Evolutionary conservation across 768 basidiomycete genomes (phyloP).

Genomic region (Gloeopeniophorella convolvens): DNA sequence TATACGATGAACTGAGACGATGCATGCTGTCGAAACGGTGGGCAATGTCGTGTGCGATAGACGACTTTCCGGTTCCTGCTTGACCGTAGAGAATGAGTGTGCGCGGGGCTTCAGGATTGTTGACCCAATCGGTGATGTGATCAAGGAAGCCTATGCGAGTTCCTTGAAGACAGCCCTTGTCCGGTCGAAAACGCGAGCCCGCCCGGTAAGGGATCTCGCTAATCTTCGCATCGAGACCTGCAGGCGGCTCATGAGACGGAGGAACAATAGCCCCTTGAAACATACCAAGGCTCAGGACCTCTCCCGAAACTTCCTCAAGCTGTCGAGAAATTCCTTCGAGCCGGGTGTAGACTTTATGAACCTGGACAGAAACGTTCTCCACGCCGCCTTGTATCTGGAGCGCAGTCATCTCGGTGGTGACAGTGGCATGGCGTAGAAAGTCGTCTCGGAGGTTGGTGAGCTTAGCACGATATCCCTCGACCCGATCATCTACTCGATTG

Average conservation of each 20-base stretch:
- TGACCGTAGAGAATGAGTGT: background rate
- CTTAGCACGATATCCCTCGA: too few species aligned
- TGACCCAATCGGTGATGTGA: background rate
- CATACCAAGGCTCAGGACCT: too few species aligned
- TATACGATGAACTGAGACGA: background rate
- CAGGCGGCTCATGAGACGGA: background rate
- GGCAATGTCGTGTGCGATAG: too few species aligned
- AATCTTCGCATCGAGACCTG: background rate
- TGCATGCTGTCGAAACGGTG: too few species aligned
- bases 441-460: too few species aligned
- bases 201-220: background rate
- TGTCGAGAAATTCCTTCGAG: too few species aligned
- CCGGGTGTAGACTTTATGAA: too few species aligned
- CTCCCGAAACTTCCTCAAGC: too few species aligned
- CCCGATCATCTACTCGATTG: background rate
- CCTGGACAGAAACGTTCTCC: background rate
- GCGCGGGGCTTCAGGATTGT: too few species aligned
- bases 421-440: too few species aligned
- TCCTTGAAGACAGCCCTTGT: background rate
- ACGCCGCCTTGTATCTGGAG: background rate
- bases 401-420: background rate
- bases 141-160: background rate
- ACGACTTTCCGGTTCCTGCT: background rate
- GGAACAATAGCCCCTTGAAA: background rate
- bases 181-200: background rate